Evolutionary conservation across 805 yeast genomes (phyloP), one percentile per base, ranked within the genome.

Genomic region (Ogataea nitratoaversa): DNA sequence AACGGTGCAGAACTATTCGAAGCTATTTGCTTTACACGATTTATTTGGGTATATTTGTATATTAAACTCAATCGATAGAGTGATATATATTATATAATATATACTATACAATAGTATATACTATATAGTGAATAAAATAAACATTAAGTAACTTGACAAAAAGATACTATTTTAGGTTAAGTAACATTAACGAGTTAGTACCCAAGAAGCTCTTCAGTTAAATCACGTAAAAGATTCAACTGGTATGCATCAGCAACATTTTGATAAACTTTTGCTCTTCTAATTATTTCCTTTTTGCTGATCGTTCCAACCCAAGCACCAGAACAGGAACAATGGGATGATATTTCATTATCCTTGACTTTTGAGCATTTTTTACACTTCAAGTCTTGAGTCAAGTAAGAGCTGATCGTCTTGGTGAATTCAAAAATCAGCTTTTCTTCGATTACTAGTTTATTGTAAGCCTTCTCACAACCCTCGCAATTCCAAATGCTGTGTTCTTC

Each of bases 301-400:
- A 79, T 58, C 0, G 85, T 78, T 35, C 77, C 81, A 4, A 61
- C 67, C 96, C 95, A 89, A 13, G 63, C 58, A 8, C 99, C 99
- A 0, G 99, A 91, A 59, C 99, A 93, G 17, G 75, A 63, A 62
- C 99, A 95, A 58, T 79, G 79, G 23, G 69, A 69, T 24, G 88
- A 74, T 74, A 93, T 70, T 46, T 82, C 81, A 50, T 77, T 82
- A 27, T 75, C 78, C 52, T 78, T 78, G 41, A 87, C 67, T 41
- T 68, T 75, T 19, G 76, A 71, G 62, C 99, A 93, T 56, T 85
- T 88, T 14, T 66, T 56, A 61, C 99, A 93, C 50, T 74, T 76
- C 52, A 84, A 67, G 60, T 91, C 98, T 62, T 93, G 99, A 18
- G 74, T 67, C 57, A 78, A 77, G 60, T 74, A 93, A 38, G 69